phyloP scores from a whole-genome alignment of 805 yeast genomes.

The Ascoidea rubescens region DNA sequence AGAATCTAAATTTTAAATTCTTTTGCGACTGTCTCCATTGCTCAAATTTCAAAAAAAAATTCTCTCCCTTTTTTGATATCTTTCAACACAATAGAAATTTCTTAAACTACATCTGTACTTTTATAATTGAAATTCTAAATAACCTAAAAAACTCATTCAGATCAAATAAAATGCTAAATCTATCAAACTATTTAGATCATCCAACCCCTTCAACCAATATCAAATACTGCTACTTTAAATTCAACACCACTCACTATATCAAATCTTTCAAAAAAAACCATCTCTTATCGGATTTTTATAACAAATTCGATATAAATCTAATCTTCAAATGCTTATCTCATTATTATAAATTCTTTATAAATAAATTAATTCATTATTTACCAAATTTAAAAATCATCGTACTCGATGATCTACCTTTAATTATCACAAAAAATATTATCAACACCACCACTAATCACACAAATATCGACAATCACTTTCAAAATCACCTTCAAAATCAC shows the following conservation, averaged over 20 bases:
- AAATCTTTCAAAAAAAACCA: too few species aligned
- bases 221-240: background rate
- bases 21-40: background rate
- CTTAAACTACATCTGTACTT: background rate
- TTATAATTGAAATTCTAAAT: background rate
- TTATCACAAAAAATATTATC: conserved; percentile 7
- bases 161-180: background rate
- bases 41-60: background rate
- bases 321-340: background rate
- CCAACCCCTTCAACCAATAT: background rate
- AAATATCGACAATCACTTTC: too few species aligned
- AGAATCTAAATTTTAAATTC: background rate
- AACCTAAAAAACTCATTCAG: background rate
- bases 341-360: too few species aligned
- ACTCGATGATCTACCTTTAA: background rate
- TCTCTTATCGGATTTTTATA: too few species aligned
- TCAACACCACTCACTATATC: background rate
- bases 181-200: background rate
- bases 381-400: background rate
- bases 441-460: too few species aligned
- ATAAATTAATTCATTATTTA: too few species aligned
- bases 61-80: background rate
- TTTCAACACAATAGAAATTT: background rate
- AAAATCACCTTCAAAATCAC: too few species aligned
- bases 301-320: background rate